These are phyloP conservation scores for Trapa incisa DNA, from an alignment of 345 rosid species.

Conservation along the genomic window DNA sequence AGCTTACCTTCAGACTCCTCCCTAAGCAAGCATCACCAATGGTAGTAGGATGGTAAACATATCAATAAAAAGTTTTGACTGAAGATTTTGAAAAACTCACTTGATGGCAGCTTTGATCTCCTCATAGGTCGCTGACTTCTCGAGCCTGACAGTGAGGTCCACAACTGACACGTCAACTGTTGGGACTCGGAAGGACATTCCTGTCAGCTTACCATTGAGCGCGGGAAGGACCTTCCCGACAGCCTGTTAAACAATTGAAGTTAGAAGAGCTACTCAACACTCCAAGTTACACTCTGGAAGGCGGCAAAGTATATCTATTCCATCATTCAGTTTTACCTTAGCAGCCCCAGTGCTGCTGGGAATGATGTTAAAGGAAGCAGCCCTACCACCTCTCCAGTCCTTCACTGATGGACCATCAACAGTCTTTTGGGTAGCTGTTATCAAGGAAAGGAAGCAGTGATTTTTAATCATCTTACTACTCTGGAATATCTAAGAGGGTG, in stretches of 20 bases:
- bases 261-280: slow-evolving; percentile 1
- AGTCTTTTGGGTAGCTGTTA: slow-evolving; percentile 79
- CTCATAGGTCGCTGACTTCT: slow-evolving; percentile 58
- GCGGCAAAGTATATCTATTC: not conserved
- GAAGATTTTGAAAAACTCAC: slow-evolving; percentile 15
- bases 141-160: slow-evolving; percentile 74
- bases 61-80: not conserved
- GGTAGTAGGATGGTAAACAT: not conserved
- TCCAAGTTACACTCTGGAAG: not conserved
- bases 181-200: slow-evolving; percentile 96
- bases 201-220: slow-evolving; percentile 73
- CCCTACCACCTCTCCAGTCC: slow-evolving; percentile 98
- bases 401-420: slow-evolving; percentile 90
- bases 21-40: slow-evolving; percentile 18
- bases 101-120: slow-evolving; percentile 64
- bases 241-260: slow-evolving; percentile 22
- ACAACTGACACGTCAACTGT: slow-evolving; percentile 87
- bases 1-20: slow-evolving; percentile 64
- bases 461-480: not conserved
- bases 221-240: slow-evolving; percentile 77
- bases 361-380: slow-evolving; percentile 92
- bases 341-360: slow-evolving; percentile 95
- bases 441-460: not conserved
- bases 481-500: not conserved
- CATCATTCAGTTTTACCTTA: slow-evolving; percentile 28